Evolutionary conservation across 1,139 yeast genomes (phyloP).

Genomic region (Kurtzmaniella quercitrusa): DNA sequence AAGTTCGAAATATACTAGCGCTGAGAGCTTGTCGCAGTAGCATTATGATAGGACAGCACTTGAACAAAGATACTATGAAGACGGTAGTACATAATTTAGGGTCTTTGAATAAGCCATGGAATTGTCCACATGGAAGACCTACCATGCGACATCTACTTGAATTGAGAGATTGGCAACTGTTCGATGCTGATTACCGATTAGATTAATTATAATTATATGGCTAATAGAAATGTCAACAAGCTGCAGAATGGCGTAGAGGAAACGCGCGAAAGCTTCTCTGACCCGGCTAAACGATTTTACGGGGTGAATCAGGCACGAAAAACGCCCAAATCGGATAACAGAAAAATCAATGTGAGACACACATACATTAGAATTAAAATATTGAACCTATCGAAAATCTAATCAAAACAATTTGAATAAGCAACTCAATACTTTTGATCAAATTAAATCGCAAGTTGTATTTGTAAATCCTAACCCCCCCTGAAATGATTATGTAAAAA

Average conservation of each 20-base stretch:
- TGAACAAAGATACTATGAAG: conserved; percentile 57
- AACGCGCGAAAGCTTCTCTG: background rate
- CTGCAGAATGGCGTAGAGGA: background rate
- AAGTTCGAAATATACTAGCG: conserved; percentile 80
- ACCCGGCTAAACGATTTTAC: background rate
- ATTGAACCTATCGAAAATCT: too few species aligned
- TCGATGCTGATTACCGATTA: conserved; percentile 33
- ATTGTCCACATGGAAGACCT: conserved; percentile 98
- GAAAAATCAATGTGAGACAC: background rate
- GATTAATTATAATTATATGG: background rate
- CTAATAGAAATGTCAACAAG: background rate
- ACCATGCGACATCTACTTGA: conserved; percentile 88
- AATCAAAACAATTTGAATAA: too few species aligned
- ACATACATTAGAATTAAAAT: too few species aligned
- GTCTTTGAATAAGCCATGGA: conserved; percentile 88
- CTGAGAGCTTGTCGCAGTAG: conserved; percentile 93
- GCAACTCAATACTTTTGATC: too few species aligned
- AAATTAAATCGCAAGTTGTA: too few species aligned
- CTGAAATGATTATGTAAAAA: too few species aligned
- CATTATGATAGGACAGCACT: conserved; percentile 85
- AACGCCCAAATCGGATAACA: background rate
- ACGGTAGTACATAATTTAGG: conserved; percentile 66
- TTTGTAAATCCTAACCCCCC: too few species aligned
- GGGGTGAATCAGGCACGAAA: background rate
- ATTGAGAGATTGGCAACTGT: conserved; percentile 44